phyloP scores from a whole-genome alignment of 2,329 filamentous ascomycete species.

The Phialophora verrucosa region DNA sequence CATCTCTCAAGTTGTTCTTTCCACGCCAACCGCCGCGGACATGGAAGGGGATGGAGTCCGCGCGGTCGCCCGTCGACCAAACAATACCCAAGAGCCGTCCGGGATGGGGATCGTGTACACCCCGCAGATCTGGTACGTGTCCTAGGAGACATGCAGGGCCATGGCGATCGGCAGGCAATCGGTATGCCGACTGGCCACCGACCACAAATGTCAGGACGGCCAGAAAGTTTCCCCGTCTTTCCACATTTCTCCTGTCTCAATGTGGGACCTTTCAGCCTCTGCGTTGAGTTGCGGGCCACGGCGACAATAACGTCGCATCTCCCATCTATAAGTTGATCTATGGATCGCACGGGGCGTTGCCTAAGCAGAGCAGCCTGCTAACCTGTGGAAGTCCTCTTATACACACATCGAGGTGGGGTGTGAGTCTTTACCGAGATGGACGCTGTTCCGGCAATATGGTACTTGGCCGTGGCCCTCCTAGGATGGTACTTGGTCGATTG shows the following conservation, averaged over 20 bases:
- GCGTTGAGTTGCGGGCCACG: background rate
- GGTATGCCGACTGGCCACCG: background rate
- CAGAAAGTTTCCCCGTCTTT: background rate
- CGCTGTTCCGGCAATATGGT: background rate
- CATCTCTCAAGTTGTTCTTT: slow-evolving; percentile 17
- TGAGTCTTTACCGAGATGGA: background rate
- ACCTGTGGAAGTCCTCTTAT: background rate
- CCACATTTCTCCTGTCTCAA: background rate
- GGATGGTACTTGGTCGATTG: background rate
- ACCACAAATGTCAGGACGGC: background rate
- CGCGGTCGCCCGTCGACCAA: background rate
- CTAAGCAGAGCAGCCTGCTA: background rate
- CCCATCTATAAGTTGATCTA: background rate
- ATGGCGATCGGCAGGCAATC: slow-evolving; percentile 5
- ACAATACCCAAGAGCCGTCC: slow-evolving; percentile 14
- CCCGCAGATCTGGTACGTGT: slow-evolving; percentile 18
- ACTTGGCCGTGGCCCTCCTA: background rate
- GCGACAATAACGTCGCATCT: background rate
- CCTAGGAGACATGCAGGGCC: slow-evolving; percentile 1
- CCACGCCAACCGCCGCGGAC: slow-evolving; percentile 17
- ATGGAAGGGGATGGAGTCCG: background rate
- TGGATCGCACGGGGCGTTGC: no score
- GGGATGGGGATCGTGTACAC: slow-evolving; percentile 21
- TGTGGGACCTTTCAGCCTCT: slow-evolving; percentile 1
- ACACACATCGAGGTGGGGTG: no score